phyloP scores from a whole-genome alignment of 441 rosid species.

The Pelargonium cotyledonis region DNA sequence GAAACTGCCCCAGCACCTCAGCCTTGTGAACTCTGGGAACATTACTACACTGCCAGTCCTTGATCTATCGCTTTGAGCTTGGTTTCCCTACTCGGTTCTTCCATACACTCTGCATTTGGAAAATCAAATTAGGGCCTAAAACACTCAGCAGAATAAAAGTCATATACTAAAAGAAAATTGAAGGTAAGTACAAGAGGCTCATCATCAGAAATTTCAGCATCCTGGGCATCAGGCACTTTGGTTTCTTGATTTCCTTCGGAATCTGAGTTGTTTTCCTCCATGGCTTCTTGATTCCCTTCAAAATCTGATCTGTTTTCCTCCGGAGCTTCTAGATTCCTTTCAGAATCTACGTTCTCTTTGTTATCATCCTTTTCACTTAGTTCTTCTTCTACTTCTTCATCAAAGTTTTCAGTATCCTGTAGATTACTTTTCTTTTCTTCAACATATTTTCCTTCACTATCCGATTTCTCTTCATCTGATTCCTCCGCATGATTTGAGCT shows the following conservation, averaged over 20 bases:
- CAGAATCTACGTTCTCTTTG: not conserved
- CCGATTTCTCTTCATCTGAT: slow-evolving; percentile 23
- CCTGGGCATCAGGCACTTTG: slow-evolving; percentile 5
- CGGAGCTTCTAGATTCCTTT: not conserved
- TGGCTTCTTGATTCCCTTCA: slow-evolving; percentile 39
- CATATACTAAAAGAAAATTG: slow-evolving; percentile 16
- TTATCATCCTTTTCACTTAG: not conserved
- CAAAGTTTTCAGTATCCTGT: not conserved
- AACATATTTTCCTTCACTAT: not conserved
- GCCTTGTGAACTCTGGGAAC: slow-evolving; percentile 13
- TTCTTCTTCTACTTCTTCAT: not conserved
- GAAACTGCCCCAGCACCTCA: slow-evolving; percentile 13
- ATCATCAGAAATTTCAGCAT: slow-evolving; percentile 64
- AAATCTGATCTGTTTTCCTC: slow-evolving; percentile 42
- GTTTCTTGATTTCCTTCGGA: slow-evolving; percentile 9
- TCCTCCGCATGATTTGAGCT: slow-evolving; percentile 26
- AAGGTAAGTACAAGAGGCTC: slow-evolving; percentile 77
- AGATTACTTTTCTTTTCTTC: not conserved
- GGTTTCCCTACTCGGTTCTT: slow-evolving; percentile 58
- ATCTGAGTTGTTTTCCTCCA: slow-evolving; percentile 19
- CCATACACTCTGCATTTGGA: slow-evolving; percentile 75
- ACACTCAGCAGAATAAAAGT: not conserved
- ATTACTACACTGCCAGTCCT: slow-evolving; percentile 15
- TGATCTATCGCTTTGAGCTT: slow-evolving; percentile 31
- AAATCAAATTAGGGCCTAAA: slow-evolving; percentile 14